phyloP scores from a whole-genome alignment of 768 basidiomycete genomes.

The Hemileccinum rubropunctum region DNA sequence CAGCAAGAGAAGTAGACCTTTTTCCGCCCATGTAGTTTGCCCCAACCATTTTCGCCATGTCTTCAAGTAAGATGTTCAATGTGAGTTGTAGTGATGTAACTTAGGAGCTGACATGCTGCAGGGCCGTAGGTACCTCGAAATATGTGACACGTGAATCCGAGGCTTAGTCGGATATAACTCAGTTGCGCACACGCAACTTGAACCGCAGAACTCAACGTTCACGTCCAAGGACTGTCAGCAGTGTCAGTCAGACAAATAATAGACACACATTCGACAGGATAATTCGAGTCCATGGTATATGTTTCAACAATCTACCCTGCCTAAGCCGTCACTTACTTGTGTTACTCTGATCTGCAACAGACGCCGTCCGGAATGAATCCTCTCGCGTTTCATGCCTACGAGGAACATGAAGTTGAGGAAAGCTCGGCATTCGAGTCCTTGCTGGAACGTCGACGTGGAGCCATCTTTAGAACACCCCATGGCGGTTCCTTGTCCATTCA shows the following conservation, averaged over 20 bases:
- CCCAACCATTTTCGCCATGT: conserved; percentile 46
- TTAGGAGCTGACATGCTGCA: too few species aligned
- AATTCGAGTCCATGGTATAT: conserved; percentile 12
- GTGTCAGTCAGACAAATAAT: too few species aligned
- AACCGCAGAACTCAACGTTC: too few species aligned
- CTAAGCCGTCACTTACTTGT: not conserved
- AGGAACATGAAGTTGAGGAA: conserved; percentile 13
- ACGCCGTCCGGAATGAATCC: conserved; percentile 6
- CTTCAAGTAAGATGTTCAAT: too few species aligned
- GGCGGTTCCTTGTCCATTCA: conserved; percentile 28
- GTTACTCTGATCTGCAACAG: conserved; percentile 3
- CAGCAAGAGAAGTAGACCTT: conserved; percentile 38
- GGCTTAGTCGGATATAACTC: too few species aligned
- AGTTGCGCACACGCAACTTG: too few species aligned
- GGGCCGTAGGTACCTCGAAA: too few species aligned
- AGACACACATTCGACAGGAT: not conserved
- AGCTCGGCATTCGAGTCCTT: conserved; percentile 12
- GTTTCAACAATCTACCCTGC: not conserved
- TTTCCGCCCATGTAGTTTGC: conserved; percentile 80
- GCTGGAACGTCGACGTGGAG: conserved; percentile 18
- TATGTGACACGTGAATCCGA: too few species aligned
- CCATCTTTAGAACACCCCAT: conserved; percentile 21
- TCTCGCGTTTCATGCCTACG: conserved; percentile 7
- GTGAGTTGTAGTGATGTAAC: too few species aligned
- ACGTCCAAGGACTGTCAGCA: too few species aligned